Base-by-base conservation (phyloP, 2,329 filamentous ascomycete genomes). In the Beauveria sp. region DNA sequence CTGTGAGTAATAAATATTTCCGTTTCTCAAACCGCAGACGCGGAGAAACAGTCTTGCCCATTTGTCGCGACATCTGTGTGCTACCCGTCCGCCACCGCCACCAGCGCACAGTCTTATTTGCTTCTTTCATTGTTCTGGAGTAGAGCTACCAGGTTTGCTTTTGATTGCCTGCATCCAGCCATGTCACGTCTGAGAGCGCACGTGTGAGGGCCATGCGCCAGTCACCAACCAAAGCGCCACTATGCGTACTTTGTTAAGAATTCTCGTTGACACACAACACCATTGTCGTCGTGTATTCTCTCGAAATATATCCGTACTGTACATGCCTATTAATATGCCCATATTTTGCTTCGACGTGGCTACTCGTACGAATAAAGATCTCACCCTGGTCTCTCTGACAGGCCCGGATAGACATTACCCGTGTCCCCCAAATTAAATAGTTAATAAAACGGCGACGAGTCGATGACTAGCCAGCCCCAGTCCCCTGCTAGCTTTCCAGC, bases 391-490 rank as follows among this genome's bases (percentile, higher is more conserved):
- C 30, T 16, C 38, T 54, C 42, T 46, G 58, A 60, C 42, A 58
- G n/a, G n/a, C 26, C 51, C 51, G 34, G 58, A 38, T 59, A 42
- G 9, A 38, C 14, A 22, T 51, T 43, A 24, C 43, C 51, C 51
- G 58, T 45, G 49, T 43, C 51, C 51, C 58, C 58, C 45, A 61
- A 61, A 61, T 61, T 54, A 50, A 59, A 58, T 34, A 49, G n/a
- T 26, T 7, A 50, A 12, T 40, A 42, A n/a, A 38, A 20, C 54
- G 18, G 38, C 54, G 54, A 43, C 24, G 26, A 57, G 42, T 20
- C 42, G 43, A 57, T 38, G 43, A 43, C 54, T 34, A 43, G 20
- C 42, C n/a, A 26, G 26, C 14, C 24, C 42, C n/a, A 46, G 20
- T 28, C 18, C 56, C 56, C 47, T 50, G 56, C 30, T 22, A 58